Conservation (phyloP, 768 basidiomycete species). For the Calocybe gangraenosa region DNA sequence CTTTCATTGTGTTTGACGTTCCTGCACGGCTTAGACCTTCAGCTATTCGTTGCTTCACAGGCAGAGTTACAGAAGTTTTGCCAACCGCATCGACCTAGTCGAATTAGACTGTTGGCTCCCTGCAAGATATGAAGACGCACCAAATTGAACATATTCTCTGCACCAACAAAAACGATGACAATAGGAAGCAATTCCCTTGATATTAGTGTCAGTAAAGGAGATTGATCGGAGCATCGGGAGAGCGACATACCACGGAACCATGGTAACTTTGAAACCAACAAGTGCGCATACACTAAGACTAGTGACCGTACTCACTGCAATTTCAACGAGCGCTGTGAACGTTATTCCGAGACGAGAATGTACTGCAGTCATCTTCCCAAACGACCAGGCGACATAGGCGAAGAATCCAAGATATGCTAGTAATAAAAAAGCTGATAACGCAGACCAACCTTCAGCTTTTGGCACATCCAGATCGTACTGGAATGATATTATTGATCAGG, state of each 20-base stretch:
- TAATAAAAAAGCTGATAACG: constrained; percentile 68
- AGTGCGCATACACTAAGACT: constrained; percentile 90
- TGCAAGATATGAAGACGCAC: constrained; percentile 37
- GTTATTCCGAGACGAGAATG: constrained; percentile 90
- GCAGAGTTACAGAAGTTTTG: constrained; percentile 77
- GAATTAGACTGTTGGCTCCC: background rate
- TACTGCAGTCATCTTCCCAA: constrained; percentile 75
- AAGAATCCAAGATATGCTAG: constrained; percentile 74
- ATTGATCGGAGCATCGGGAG: background rate
- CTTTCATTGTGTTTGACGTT: constrained; percentile 88
- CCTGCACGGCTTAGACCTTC: constrained; percentile 87
- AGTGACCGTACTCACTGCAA: constrained; percentile 89
- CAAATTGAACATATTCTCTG: constrained; percentile 96
- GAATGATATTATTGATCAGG: background rate
- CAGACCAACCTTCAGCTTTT: constrained; percentile 44
- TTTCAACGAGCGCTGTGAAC: constrained; percentile 90
- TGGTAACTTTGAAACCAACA: constrained; percentile 81
- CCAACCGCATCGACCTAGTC: constrained; percentile 83
- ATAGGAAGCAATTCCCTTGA: constrained; percentile 84
- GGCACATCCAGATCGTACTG: constrained; percentile 54
- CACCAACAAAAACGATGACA: constrained; percentile 91
- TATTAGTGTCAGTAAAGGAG: constrained; percentile 5
- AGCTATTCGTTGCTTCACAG: constrained; percentile 90
- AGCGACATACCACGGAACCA: constrained; percentile 79
- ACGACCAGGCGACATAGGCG: constrained; percentile 69